Percentiles rank a stretch among this genome's conserved stretches.
phyloP scores from a whole-genome alignment of 2,329 filamentous ascomycete species.

The Colletotrichum abscissum region DNA sequence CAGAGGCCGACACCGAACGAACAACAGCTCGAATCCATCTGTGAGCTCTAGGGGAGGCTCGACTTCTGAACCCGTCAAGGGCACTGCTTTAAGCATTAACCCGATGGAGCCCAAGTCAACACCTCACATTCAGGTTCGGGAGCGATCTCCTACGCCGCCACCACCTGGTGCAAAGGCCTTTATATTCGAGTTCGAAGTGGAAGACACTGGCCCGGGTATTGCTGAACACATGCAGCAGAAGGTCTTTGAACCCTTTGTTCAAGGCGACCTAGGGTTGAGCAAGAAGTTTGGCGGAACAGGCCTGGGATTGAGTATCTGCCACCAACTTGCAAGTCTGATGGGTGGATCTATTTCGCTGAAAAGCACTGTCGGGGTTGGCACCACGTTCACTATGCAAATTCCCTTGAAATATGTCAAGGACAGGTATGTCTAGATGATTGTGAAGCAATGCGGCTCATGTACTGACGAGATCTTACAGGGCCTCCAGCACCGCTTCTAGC shows the following conservation, averaged over 20 bases:
- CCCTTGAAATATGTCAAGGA: constrained; percentile 82
- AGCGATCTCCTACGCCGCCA: constrained; percentile 69
- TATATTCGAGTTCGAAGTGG: constrained; percentile 87
- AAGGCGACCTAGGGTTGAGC: constrained; percentile 89
- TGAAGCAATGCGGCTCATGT: no score
- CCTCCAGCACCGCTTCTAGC: constrained; percentile 66
- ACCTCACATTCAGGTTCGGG: constrained; percentile 59
- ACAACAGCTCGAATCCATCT: constrained; percentile 63
- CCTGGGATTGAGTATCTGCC: constrained; percentile 88
- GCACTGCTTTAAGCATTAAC: constrained; percentile 71
- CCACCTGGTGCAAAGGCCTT: constrained; percentile 73
- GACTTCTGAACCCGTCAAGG: constrained; percentile 43
- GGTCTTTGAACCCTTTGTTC: constrained; percentile 94
- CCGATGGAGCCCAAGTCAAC: constrained; percentile 67
- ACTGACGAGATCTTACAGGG: constrained; percentile 44
- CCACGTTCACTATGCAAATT: constrained; percentile 84
- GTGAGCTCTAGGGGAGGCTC: constrained; percentile 56
- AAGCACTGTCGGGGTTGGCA: constrained; percentile 79
- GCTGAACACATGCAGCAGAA: constrained; percentile 80
- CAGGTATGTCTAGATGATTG: constrained; percentile 58
- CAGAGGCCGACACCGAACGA: constrained; percentile 56
- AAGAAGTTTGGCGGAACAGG: constrained; percentile 93
- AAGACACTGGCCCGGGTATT: constrained; percentile 90
- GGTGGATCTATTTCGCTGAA: constrained; percentile 78
- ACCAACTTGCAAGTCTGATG: constrained; percentile 87